Base-by-base conservation (phyloP, 768 basidiomycete genomes). In the Termitomyces titanicus region DNA sequence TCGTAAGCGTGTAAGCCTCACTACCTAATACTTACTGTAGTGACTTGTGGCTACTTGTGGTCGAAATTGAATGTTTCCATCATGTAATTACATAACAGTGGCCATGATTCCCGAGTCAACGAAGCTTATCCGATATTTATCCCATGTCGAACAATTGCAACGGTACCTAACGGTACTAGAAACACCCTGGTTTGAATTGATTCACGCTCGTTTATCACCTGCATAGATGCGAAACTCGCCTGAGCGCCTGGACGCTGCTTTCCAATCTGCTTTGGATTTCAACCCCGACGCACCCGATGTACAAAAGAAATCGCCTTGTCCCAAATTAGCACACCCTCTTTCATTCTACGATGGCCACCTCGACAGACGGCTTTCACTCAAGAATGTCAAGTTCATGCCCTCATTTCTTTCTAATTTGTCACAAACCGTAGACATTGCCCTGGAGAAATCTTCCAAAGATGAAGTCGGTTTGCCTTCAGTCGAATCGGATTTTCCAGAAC, bases 261-360 rank as follows among this genome's bases (percentile, higher is more conserved):
- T 46, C 20, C 12, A 20, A 33, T 13, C 29, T 46, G 18, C 29
- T 2, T 20, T 46, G 18, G 20, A 46, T 13, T 46, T 20, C 18
- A 46, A 31, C 3, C 29, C 45, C 5, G 1, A 7, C 3, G 29
- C 12, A 11, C 45, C 29, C 11, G n/a, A 46, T 0, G 10, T 46
- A 3, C 29, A n/a, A 0, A 18, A 29, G 44, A 29, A 46, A 29
- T 20, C 45, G 5, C 29, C 18, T 20, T 33, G 29, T 5, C 45
- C 45, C 29, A 18, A 33, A 3, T 20, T 46, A 13, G 33, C 46
- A 2, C 45, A 37, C 17, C 37, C 53, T 3, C 45, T 47, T 6
- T 29, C 55, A 10, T 57, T 57, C 35, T 57, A 57, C 22, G 51
- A 57, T 33, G 20, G 39, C 40, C 55, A 57, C 33, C 46, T 57